Conservation (phyloP, 192 early-diverging fungal genomes). For the Mortierella hygrophila region DNA sequence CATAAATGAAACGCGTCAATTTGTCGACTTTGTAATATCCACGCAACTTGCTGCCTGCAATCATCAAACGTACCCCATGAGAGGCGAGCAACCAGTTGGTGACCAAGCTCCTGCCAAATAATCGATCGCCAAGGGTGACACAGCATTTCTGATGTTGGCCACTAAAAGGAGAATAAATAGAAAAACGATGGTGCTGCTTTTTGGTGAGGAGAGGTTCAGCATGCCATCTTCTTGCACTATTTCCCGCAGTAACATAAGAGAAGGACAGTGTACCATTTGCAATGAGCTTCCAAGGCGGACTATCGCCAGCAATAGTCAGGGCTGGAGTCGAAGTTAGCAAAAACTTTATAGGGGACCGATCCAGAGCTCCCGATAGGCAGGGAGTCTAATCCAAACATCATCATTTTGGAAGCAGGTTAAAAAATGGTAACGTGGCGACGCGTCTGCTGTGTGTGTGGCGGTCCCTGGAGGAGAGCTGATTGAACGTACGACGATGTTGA, state of each 20-base stretch:
- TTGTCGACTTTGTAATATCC: not conserved
- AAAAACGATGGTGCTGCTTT: not conserved
- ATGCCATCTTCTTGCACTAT: not conserved
- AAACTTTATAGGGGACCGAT: constrained; percentile 11
- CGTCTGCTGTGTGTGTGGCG: not conserved
- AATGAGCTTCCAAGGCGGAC: constrained; percentile 28
- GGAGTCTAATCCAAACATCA: constrained; percentile 17
- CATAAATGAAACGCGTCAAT: not conserved
- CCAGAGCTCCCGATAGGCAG: not conserved
- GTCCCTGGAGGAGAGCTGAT: not conserved
- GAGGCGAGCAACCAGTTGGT: constrained; percentile 37
- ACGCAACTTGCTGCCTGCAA: not conserved
- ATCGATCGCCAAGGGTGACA: constrained; percentile 15
- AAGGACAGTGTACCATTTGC: constrained; percentile 5
- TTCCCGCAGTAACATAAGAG: not conserved
- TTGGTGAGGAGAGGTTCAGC: not conserved
- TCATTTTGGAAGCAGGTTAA: not conserved
- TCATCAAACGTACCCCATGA: constrained; percentile 23
- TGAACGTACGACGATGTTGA: constrained; percentile 45
- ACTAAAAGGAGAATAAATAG: not conserved
- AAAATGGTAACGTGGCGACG: not conserved
- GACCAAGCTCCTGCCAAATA: constrained; percentile 33
- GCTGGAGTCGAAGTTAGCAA: constrained; percentile 16
- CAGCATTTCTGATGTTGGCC: constrained; percentile 23
- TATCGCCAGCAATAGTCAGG: not conserved